Conservation (phyloP, 306 rosid genomes). For the Ormosia semicastrata region DNA sequence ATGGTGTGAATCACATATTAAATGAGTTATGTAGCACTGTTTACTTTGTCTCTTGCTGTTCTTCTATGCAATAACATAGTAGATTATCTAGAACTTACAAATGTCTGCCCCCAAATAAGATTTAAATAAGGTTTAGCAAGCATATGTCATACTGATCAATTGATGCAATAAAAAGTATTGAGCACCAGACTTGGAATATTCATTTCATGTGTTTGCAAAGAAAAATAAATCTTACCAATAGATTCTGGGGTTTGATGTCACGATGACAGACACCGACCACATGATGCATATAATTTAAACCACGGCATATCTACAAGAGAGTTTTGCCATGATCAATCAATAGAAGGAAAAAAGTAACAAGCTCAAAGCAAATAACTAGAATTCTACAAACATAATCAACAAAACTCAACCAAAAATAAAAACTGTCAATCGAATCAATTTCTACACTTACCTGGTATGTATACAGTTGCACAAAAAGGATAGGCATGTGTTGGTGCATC, state of each 20-base stretch:
- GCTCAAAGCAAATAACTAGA: background rate
- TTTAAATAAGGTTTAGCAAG: background rate
- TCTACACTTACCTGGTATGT: constrained; percentile 68
- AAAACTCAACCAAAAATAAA: background rate
- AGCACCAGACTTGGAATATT: background rate
- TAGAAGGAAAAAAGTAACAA: background rate
- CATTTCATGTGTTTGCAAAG: background rate
- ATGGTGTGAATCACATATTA: background rate
- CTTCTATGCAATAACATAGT: background rate
- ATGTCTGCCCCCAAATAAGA: background rate
- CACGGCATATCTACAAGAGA: constrained; percentile 81
- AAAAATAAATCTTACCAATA: constrained; percentile 59
- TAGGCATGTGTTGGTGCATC: constrained; percentile 73
- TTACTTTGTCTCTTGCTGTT: background rate
- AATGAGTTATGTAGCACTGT: background rate
- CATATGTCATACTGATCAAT: background rate
- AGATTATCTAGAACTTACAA: background rate
- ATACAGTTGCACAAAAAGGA: constrained; percentile 72
- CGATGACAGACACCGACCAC: constrained; percentile 92
- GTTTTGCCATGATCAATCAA: constrained; percentile 10
- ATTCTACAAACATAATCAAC: background rate
- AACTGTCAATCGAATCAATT: background rate
- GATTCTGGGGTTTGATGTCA: constrained; percentile 94
- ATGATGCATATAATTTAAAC: constrained; percentile 79
- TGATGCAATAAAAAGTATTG: background rate